Conservation (phyloP, 176 grass and related monocot genomes). For the Pharus latifolius region DNA sequence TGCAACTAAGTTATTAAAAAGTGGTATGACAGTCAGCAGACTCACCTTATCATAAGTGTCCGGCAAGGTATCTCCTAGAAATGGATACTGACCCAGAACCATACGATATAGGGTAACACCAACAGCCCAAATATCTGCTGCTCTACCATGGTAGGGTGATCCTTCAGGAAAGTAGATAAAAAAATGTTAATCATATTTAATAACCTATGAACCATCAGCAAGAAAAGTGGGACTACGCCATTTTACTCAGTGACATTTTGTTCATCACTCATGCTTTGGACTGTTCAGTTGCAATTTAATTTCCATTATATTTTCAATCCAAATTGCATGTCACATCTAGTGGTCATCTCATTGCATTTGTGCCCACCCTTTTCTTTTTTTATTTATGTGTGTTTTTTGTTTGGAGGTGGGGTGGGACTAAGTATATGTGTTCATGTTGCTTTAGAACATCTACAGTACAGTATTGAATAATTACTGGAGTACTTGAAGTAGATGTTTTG, state of each 20-base stretch:
- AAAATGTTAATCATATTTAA: conserved; percentile 4
- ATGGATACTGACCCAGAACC: conserved; percentile 72
- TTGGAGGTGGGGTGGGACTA: not conserved
- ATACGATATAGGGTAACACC: conserved; percentile 88
- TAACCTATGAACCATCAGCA: not conserved
- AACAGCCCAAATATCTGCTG: conserved; percentile 73
- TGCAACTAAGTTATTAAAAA: not conserved
- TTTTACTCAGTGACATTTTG: not conserved
- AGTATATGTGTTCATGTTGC: conserved; percentile 2
- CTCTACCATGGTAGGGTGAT: conserved; percentile 59
- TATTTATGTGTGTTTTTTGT: not conserved
- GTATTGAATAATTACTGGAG: not conserved
- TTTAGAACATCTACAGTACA: not conserved
- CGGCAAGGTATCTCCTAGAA: conserved; percentile 68
- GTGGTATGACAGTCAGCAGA: not conserved
- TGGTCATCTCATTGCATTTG: not conserved
- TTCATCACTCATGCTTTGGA: not conserved
- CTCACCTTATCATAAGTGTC: conserved; percentile 84
- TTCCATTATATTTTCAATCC: not conserved
- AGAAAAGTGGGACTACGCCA: not conserved
- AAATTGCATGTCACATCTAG: not conserved
- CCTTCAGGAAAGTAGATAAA: conserved; percentile 22
- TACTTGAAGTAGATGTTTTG: not conserved
- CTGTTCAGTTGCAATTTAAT: not conserved
- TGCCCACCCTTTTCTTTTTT: too few species aligned